A percentile compares a stretch with the other conserved stretches of the same genome.
phyloP scores from a whole-genome alignment of 1,284 basidiomycete species.

The Ceratobasidium sp. region DNA sequence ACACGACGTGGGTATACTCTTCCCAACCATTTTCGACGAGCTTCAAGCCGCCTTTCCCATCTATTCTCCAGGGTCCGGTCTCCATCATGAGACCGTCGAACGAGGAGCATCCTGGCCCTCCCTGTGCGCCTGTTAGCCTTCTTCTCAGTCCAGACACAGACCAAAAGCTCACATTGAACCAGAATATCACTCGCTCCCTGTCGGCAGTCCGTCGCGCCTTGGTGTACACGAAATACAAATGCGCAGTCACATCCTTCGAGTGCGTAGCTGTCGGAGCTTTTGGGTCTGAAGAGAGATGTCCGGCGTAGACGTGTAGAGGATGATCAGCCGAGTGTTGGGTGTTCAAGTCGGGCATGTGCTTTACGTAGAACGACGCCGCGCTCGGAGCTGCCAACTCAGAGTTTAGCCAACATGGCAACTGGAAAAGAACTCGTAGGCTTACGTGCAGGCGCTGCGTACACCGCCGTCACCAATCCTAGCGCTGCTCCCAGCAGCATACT shows the following conservation, averaged over 20 bases:
- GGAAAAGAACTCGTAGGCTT: background rate
- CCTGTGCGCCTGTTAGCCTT: constrained; percentile 56
- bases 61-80: constrained; percentile 87
- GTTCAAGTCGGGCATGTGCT: constrained; percentile 74
- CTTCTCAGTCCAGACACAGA: constrained; percentile 40
- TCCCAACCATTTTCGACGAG: constrained; percentile 94
- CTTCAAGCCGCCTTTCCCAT: constrained; percentile 79
- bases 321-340: constrained; percentile 63
- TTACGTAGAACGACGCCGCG: constrained; percentile 86
- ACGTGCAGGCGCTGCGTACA: constrained; percentile 16
- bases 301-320: constrained; percentile 81
- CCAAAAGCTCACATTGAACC: constrained; percentile 83
- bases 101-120: constrained; percentile 94
- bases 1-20: constrained; percentile 97
- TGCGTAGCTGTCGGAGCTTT: constrained; percentile 56
- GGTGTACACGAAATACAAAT: constrained; percentile 90
- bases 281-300: constrained; percentile 82
- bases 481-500: background rate
- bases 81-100: constrained; percentile 99
- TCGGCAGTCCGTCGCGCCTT: constrained; percentile 88
- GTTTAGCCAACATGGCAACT: background rate
- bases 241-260: constrained; percentile 68
- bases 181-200: constrained; percentile 88
- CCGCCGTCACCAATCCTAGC: background rate
- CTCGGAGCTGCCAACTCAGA: constrained; percentile 47